Evolutionary conservation across 495 filamentous ascomycete species (phyloP), one percentile per base, ranked within the genome.

Genomic region (Haplographium delicatum): DNA sequence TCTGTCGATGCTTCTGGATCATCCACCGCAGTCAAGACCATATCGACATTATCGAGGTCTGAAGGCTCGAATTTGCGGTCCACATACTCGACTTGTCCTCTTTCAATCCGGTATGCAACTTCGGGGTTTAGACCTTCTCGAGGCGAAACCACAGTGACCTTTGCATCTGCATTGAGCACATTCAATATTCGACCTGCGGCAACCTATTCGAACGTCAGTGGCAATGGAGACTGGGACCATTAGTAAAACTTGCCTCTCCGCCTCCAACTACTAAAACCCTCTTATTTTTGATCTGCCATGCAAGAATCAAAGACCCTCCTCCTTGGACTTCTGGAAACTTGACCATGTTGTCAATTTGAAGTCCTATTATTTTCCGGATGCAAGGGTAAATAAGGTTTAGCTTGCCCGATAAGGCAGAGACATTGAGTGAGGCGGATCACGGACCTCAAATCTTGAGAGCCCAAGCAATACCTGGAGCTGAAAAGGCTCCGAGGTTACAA

Each of bases 21-120:
- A 64, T 98, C 93, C 59, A 97, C 80, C 30, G 93, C 93, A 4
- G 87, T 88, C 23, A 97, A 77, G 5, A 97, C 90, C 85, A 98
- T 91, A 53, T 84, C 80, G 10, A 81, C 81, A 13, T 63, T 54
- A 55, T 95, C 84, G 44, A 97, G 82, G 61, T 96, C 90, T 4
- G 74, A 69, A 0, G 91, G 80, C 55, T 84, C 74, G 68, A 96
- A 98, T 48, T 79, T 81, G 41, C 88, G 86, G 68, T 91, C 82
- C 59, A 90, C 59, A 65, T 93, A 85, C 3, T 75, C 72, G 19
- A 96, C 80, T 62, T 93, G 84, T 15, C 79, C 72, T 49, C 83
- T 69, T 27, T 80, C 70, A 35, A 97, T 72, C 44, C 93, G 85
- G 65, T 86, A 80, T 26, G 83, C 81, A 4, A 98, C 91, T 71